Conservation (phyloP, 1,284 basidiomycete genomes). For the Inonotus obliquus region DNA sequence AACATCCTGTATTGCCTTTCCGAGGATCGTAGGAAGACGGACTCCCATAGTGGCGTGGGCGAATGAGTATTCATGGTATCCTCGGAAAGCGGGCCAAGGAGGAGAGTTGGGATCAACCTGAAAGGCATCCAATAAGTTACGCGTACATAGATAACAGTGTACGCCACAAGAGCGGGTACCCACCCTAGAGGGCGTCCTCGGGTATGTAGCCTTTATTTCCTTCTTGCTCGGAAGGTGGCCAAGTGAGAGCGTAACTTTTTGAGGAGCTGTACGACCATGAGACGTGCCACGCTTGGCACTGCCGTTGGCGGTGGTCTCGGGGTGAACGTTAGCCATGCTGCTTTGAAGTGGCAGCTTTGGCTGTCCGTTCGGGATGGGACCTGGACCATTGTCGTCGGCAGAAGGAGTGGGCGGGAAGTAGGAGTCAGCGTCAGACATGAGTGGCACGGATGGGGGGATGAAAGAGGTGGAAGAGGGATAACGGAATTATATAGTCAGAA, state of each 20-base stretch:
- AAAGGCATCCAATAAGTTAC: slow-evolving; percentile 4
- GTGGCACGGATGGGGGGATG: background rate
- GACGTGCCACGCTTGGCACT: slow-evolving; percentile 9
- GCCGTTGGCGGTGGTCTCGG: background rate
- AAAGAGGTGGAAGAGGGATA: background rate
- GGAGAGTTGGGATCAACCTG: slow-evolving; percentile 91
- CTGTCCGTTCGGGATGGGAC: background rate
- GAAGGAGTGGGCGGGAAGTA: slow-evolving; percentile 19
- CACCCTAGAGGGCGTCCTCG: slow-evolving; percentile 66
- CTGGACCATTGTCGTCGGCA: slow-evolving; percentile 1
- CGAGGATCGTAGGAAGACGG: slow-evolving; percentile 90
- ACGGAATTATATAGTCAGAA: background rate
- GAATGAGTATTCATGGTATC: slow-evolving; percentile 95
- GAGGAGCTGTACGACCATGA: slow-evolving; percentile 34
- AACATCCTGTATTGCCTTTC: slow-evolving; percentile 93
- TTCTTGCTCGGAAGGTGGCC: slow-evolving; percentile 69
- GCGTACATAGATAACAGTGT: background rate
- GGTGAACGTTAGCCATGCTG: slow-evolving; percentile 2
- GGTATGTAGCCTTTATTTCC: slow-evolving; percentile 63
- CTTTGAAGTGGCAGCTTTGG: slow-evolving; percentile 3
- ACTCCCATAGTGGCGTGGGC: slow-evolving; percentile 93
- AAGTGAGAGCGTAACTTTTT: slow-evolving; percentile 61
- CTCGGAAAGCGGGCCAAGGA: slow-evolving; percentile 93
- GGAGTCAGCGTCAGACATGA: slow-evolving; percentile 10
- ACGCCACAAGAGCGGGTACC: slow-evolving; percentile 23